Conservation (phyloP, 2,329 filamentous ascomycete genomes). For the Colletotrichum gigasporum region DNA sequence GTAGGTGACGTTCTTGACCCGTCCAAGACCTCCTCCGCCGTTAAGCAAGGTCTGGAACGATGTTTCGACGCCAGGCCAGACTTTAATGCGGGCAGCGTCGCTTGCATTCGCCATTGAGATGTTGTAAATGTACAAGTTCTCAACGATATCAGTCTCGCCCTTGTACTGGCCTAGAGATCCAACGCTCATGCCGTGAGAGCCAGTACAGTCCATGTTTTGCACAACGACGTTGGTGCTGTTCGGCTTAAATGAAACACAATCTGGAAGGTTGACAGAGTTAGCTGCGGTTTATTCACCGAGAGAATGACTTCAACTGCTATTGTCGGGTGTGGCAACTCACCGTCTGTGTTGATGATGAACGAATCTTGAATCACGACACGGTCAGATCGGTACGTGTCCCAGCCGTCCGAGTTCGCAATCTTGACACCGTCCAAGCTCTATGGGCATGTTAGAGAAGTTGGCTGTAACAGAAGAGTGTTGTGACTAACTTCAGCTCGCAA, state of each 20-base stretch:
- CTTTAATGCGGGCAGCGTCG: conserved; percentile 77
- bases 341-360: conserved; percentile 70
- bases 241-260: conserved; percentile 80
- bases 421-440: conserved; percentile 62
- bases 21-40: conserved; percentile 65
- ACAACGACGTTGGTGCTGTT: conserved; percentile 76
- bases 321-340: too few relatives aligned
- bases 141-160: conserved; percentile 71
- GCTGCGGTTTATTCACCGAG: too few relatives aligned
- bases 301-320: too few relatives aligned
- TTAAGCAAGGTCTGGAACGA: conserved; percentile 66
- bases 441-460: conserved; percentile 39
- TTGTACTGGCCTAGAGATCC: conserved; percentile 76
- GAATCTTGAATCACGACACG: conserved; percentile 75
- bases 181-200: conserved; percentile 78
- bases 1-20: conserved; percentile 70
- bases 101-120: conserved; percentile 66
- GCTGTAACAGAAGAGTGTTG: conserved; percentile 16
- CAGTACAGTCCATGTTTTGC: conserved; percentile 73
- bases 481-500: conserved; percentile 48
- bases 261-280: neutral
- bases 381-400: conserved; percentile 67
- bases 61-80: conserved; percentile 64
- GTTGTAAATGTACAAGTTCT: conserved; percentile 73
- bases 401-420: conserved; percentile 68